phyloP scores from a whole-genome alignment of 2,329 filamentous ascomycete genomes.

The Pestalotiopsis sp. region DNA sequence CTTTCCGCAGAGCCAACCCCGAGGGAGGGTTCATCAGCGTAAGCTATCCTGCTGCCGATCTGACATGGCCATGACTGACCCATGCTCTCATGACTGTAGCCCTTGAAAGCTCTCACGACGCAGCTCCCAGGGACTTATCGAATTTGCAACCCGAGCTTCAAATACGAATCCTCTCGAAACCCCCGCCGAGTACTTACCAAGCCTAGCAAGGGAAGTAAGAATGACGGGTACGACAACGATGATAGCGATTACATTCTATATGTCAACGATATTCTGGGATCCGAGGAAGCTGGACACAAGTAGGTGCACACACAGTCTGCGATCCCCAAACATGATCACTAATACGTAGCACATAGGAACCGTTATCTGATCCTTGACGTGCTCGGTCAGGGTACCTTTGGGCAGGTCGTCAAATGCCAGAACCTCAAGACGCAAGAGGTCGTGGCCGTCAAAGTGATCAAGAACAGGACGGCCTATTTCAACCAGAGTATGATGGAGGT shows the following conservation, averaged over 20 bases:
- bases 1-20: conserved; percentile 90
- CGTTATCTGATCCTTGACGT: conserved; percentile 97
- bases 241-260: conserved; percentile 99
- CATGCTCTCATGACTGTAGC: conserved; percentile 50
- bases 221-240: conserved; percentile 98
- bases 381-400: conserved; percentile 94
- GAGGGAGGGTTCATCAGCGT: conserved; percentile 98
- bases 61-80: not conserved
- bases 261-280: conserved; percentile 97
- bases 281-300: conserved; percentile 98
- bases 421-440: conserved; percentile 98
- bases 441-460: conserved; percentile 98
- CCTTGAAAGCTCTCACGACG: conserved; percentile 90
- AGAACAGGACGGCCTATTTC: conserved; percentile 98
- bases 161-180: conserved; percentile 97
- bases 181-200: conserved; percentile 95
- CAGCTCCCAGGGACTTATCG: conserved; percentile 95
- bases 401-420: conserved; percentile 98
- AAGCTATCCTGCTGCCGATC: conserved; percentile 39
- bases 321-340: conserved; percentile 11
- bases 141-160: conserved; percentile 97
- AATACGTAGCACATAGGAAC: conserved; percentile 58
- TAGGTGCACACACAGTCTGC: conserved; percentile 42
- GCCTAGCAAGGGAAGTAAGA: conserved; percentile 97
- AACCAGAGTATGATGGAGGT: conserved; percentile 99